These are phyloP conservation scores for Globisporangium orthogonon DNA, from an alignment of 352 stramenopile genomes.

Conservation along the genomic window DNA sequence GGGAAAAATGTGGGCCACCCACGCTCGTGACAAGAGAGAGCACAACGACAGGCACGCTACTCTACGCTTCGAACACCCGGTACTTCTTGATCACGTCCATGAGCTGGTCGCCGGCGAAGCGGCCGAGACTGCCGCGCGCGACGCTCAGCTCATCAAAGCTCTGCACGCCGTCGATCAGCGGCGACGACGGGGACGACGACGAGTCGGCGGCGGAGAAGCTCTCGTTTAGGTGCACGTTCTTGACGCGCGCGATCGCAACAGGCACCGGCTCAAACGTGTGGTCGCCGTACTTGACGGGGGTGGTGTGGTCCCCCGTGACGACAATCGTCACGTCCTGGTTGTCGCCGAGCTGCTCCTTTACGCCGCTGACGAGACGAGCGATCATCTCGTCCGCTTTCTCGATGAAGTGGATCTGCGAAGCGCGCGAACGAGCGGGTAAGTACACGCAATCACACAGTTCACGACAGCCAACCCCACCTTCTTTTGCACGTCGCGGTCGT, in stretches of 20 bases:
- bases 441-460: background rate
- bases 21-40: background rate
- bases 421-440: too few species aligned
- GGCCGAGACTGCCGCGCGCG: constrained; percentile 60
- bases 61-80: constrained; percentile 38
- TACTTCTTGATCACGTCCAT: constrained; percentile 81
- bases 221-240: constrained; percentile 25
- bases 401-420: constrained; percentile 57
- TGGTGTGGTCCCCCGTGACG: constrained; percentile 86
- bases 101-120: constrained; percentile 80
- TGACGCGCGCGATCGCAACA: constrained; percentile 61
- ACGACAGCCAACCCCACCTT: constrained; percentile 26
- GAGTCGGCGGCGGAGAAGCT: background rate
- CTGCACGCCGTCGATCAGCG: constrained; percentile 45
- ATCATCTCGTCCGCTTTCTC: constrained; percentile 85
- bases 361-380: constrained; percentile 36
- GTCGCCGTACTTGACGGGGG: constrained; percentile 80
- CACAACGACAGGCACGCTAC: constrained; percentile 1
- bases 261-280: constrained; percentile 86
- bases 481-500: constrained; percentile 79
- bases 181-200: background rate
- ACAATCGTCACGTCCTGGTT: constrained; percentile 67
- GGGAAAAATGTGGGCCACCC: background rate
- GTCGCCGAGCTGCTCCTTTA: constrained; percentile 30
- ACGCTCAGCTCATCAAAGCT: constrained; percentile 66